Evolutionary conservation across 257 asterid genomes (phyloP).

Genomic region (Solanum rostratum): DNA sequence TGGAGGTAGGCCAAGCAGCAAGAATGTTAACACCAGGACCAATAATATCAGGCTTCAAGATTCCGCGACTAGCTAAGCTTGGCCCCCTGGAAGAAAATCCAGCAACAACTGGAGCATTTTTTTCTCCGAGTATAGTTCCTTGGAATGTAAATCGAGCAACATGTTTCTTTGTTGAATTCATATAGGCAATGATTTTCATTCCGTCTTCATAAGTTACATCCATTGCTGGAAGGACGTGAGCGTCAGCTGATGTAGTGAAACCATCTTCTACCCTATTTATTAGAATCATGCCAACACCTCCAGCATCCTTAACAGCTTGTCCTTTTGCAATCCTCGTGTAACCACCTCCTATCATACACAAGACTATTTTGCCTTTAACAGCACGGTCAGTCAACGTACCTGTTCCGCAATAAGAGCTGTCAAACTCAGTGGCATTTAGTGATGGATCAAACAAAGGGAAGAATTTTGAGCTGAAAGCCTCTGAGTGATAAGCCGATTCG

Average conservation of each 20-base stretch:
- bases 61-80: conserved; percentile 17
- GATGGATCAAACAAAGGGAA: conserved; percentile 28
- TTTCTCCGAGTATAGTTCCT: conserved; percentile 33
- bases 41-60: conserved; percentile 50
- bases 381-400: not conserved
- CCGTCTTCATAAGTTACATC: conserved; percentile 12
- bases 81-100: conserved; percentile 53
- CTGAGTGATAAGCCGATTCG: conserved; percentile 23
- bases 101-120: conserved; percentile 30
- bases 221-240: conserved; percentile 21
- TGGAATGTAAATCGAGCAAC: conserved; percentile 15
- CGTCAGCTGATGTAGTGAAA: conserved; percentile 9
- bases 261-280: not conserved
- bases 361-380: conserved; percentile 34
- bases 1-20: conserved; percentile 36
- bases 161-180: conserved; percentile 14
- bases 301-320: conserved; percentile 19
- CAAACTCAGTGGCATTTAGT: not conserved
- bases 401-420: conserved; percentile 8
- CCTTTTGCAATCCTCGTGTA: conserved; percentile 9
- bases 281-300: conserved; percentile 43
- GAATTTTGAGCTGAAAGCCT: not conserved
- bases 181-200: conserved; percentile 4
- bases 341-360: conserved; percentile 19
- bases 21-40: conserved; percentile 51